These are phyloP conservation scores for Carpinus fangiana DNA, from an alignment of 306 rosid species.

Conservation along the genomic window DNA sequence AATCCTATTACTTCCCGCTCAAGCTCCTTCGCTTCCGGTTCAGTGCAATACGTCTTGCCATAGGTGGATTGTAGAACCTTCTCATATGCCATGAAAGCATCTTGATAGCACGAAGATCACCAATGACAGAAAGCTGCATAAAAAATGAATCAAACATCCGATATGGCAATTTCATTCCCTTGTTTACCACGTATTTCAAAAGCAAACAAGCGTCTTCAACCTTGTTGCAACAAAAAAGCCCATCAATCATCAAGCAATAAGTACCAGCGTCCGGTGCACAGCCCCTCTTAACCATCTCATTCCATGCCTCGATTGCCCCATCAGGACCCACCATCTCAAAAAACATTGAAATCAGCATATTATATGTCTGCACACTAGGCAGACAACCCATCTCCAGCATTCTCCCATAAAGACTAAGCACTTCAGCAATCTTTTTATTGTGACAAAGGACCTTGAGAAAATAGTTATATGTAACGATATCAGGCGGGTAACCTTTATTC, in stretches of 20 bases:
- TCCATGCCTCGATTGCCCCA: constrained; percentile 83
- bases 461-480: constrained; percentile 85
- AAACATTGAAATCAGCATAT: constrained; percentile 84
- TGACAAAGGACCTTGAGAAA: constrained; percentile 86
- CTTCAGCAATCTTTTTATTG: constrained; percentile 72
- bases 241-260: constrained; percentile 80
- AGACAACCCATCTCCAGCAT: constrained; percentile 66
- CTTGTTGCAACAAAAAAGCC: constrained; percentile 65
- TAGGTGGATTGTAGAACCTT: constrained; percentile 73
- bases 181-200: constrained; percentile 71
- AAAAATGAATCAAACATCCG: constrained; percentile 64
- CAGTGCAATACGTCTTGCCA: constrained; percentile 79
- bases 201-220: constrained; percentile 67
- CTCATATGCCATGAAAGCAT: constrained; percentile 84
- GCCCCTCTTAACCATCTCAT: constrained; percentile 64
- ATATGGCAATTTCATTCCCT: constrained; percentile 71
- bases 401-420: constrained; percentile 54
- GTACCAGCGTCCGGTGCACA: constrained; percentile 57
- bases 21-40: constrained; percentile 76
- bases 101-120: constrained; percentile 75
- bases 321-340: constrained; percentile 69
- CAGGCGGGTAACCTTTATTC: constrained; percentile 86
- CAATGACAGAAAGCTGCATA: constrained; percentile 66
- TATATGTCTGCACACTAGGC: constrained; percentile 85
- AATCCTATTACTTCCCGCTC: constrained; percentile 48